These are phyloP conservation scores for Lodderomyces jiufengensis DNA, from an alignment of 1,139 yeast genomes.

Conservation along the genomic window DNA sequence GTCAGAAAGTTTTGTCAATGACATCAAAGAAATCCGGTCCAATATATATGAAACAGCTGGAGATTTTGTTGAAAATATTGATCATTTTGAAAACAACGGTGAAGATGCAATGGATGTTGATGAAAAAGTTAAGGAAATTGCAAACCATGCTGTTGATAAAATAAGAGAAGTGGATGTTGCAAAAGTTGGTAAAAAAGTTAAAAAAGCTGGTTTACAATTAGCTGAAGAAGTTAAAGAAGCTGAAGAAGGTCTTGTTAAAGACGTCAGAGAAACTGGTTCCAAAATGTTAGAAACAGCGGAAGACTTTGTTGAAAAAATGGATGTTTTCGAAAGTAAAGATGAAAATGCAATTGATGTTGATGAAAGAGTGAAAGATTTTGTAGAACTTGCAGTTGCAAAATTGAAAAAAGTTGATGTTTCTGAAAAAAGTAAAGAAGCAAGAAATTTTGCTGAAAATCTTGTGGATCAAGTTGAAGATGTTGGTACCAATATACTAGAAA, in stretches of 20 bases:
- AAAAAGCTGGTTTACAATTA: not conserved
- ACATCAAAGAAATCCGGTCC: too few species aligned
- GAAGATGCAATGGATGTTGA: constrained; percentile 2
- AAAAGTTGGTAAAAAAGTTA: not conserved
- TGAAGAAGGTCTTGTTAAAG: not conserved
- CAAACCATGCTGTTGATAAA: not conserved
- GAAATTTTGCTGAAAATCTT: too few species aligned
- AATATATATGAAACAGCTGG: not conserved
- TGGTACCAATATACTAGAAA: not conserved
- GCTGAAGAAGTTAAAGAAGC: not conserved
- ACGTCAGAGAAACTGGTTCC: too few species aligned
- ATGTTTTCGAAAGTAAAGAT: not conserved
- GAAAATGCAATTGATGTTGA: not conserved
- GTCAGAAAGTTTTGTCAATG: too few species aligned
- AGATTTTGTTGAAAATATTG: not conserved
- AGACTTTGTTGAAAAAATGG: not conserved
- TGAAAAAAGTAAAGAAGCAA: too few species aligned
- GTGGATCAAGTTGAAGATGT: constrained; percentile 1
- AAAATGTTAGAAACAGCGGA: too few species aligned
- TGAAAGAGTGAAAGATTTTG: not conserved
- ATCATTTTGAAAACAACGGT: not conserved
- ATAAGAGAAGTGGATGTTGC: not conserved
- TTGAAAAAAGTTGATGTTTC: not conserved
- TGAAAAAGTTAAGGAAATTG: not conserved
- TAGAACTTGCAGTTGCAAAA: not conserved